A percentile compares a stretch with the other conserved stretches of the same genome.
Conservation (phyloP, 441 rosid species). For the Kokia cookei region DNA sequence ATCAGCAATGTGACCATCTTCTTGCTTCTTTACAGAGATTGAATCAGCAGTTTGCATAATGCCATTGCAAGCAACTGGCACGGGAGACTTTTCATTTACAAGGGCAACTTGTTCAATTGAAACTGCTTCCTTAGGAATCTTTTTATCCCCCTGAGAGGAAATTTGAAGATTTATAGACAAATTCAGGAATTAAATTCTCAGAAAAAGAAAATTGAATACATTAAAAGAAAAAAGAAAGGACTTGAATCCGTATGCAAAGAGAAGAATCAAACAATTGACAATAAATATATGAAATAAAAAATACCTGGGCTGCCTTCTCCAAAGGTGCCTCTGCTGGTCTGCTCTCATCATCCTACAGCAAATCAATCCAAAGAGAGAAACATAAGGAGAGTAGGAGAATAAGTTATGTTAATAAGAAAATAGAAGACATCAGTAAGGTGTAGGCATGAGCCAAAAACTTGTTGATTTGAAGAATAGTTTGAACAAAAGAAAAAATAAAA, state of each 20-base stretch:
- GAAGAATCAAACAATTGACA: too few relatives aligned
- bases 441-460: background rate
- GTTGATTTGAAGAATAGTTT: background rate
- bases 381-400: background rate
- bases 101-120: constrained; percentile 40
- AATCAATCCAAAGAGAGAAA: background rate
- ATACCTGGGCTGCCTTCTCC: constrained; percentile 33
- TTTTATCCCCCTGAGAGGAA: constrained; percentile 33
- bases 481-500: background rate
- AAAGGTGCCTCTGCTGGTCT: constrained; percentile 17
- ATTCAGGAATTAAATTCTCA: background rate
- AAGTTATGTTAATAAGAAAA: background rate
- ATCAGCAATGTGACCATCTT: constrained; percentile 22
- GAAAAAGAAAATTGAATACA: background rate
- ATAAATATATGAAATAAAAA: too few relatives aligned
- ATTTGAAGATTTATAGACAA: background rate
- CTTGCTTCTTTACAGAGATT: constrained; percentile 39
- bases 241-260: background rate
- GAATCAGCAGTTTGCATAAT: constrained; percentile 37
- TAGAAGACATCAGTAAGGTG: background rate
- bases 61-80: constrained; percentile 68
- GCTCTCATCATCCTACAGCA: constrained; percentile 36
- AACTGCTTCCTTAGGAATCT: constrained; percentile 30
- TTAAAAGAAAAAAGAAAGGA: too few relatives aligned
- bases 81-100: constrained; percentile 44